A percentile compares a stretch with the other conserved stretches of the same genome.
Conservation (phyloP, 2,329 filamentous ascomycete species). For the Fusarium burgessii region DNA sequence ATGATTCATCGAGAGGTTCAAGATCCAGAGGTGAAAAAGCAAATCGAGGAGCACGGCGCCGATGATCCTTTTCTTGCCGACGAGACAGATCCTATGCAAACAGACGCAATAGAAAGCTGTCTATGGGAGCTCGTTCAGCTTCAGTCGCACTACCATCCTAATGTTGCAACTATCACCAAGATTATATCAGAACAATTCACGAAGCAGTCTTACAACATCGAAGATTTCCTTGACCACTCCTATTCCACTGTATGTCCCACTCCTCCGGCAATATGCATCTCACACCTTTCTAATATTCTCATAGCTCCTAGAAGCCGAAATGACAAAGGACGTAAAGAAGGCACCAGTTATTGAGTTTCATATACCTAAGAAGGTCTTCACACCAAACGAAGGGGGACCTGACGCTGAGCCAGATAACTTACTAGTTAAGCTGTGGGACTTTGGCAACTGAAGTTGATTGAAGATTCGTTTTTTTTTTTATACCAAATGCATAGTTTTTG, state of each 20-base stretch:
- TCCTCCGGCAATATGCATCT: neutral
- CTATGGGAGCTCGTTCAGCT: conserved; percentile 95
- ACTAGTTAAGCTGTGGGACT: conserved; percentile 72
- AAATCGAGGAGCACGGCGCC: conserved; percentile 70
- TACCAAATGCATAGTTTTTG: neutral
- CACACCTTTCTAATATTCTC: neutral
- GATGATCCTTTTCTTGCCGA: conserved; percentile 81
- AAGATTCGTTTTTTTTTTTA: neutral
- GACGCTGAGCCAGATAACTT: conserved; percentile 65
- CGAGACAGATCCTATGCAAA: conserved; percentile 86
- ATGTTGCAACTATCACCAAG: conserved; percentile 92
- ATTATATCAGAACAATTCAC: conserved; percentile 98
- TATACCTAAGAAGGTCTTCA: conserved; percentile 87
- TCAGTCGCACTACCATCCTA: conserved; percentile 95
- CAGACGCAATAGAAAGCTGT: conserved; percentile 88
- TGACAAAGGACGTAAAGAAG: conserved; percentile 86
- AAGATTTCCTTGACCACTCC: conserved; percentile 96
- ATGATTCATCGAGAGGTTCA: conserved; percentile 88
- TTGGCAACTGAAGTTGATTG: conserved; percentile 50
- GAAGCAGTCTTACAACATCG: conserved; percentile 93
- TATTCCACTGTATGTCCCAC: conserved; percentile 77
- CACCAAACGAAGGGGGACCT: conserved; percentile 61
- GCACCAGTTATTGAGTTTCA: conserved; percentile 91
- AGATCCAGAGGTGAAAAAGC: conserved; percentile 67
- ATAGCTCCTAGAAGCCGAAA: conserved; percentile 85